Conservation (phyloP, 2,329 filamentous ascomycete genomes). For the Sporothrix mexicana region DNA sequence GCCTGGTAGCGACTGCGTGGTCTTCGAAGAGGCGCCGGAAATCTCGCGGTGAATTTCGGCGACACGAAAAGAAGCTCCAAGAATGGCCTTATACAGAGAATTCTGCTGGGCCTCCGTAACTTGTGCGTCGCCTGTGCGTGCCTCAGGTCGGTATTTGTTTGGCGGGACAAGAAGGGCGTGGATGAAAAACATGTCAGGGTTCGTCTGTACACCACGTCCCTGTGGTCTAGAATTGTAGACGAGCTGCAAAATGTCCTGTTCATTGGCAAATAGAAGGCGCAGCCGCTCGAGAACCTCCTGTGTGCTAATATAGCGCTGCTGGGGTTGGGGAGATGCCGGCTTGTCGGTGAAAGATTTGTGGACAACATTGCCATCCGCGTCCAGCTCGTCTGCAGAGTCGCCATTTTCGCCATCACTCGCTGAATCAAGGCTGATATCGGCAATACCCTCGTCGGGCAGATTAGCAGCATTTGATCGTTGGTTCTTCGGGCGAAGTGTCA, state of each 20-base stretch:
- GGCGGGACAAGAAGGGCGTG: constrained; percentile 86
- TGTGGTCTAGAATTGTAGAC: constrained; percentile 78
- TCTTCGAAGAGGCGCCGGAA: constrained; percentile 51
- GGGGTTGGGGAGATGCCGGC: constrained; percentile 45
- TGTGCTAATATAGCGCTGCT: constrained; percentile 78
- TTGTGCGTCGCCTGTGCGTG: constrained; percentile 77
- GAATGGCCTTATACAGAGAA: constrained; percentile 80
- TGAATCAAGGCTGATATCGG: constrained; percentile 62
- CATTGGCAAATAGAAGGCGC: constrained; percentile 80
- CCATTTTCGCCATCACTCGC: constrained; percentile 51
- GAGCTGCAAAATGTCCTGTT: constrained; percentile 81
- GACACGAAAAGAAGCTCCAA: constrained; percentile 75
- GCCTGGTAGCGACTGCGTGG: constrained; percentile 36
- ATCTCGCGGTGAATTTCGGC: constrained; percentile 76
- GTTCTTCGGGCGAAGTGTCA: constrained; percentile 58
- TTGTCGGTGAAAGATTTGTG: constrained; percentile 49
- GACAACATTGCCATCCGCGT: constrained; percentile 63
- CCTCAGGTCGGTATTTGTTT: constrained; percentile 88
- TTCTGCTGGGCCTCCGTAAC: constrained; percentile 92
- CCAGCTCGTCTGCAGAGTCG: constrained; percentile 48
- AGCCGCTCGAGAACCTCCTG: constrained; percentile 83
- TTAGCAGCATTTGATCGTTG: constrained; percentile 46
- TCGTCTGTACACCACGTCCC: constrained; percentile 62
- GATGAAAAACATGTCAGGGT: constrained; percentile 92
- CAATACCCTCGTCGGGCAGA: constrained; percentile 71